phyloP scores from a whole-genome alignment of 1,139 yeast species.

The Geotrichum carabidarum region DNA sequence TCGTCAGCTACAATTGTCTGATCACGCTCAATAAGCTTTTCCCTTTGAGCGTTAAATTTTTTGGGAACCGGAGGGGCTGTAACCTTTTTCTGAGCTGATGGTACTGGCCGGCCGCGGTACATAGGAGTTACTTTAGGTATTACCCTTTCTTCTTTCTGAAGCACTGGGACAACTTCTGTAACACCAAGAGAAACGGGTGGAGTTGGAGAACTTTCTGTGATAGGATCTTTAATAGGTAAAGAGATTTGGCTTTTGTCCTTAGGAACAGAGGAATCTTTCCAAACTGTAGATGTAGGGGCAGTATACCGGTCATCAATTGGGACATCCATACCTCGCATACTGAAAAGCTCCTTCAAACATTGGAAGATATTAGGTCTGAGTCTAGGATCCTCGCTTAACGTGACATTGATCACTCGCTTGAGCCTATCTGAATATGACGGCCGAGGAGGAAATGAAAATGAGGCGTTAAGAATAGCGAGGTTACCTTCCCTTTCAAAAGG shows the following conservation, averaged over 20 bases:
- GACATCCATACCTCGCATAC: conserved; percentile 48
- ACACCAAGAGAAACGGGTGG: conserved; percentile 5
- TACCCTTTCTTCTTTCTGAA: conserved; percentile 1
- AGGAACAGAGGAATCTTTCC: conserved; percentile 21
- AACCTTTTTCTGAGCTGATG: background rate
- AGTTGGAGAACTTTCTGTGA: background rate
- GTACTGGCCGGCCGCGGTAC: conserved; percentile 19
- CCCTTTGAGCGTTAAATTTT: conserved; percentile 3
- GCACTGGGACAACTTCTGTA: conserved; percentile 1
- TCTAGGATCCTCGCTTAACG: conserved; percentile 73
- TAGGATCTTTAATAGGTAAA: conserved; percentile 6
- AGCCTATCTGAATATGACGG: conserved; percentile 41
- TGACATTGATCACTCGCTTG: conserved; percentile 56
- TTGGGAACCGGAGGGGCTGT: background rate
- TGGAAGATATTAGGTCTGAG: conserved; percentile 86
- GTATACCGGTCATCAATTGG: conserved; percentile 44
- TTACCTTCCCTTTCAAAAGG: conserved; percentile 82
- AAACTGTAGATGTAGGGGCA: conserved; percentile 17
- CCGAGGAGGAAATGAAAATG: conserved; percentile 51
- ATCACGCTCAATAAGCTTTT: conserved; percentile 13
- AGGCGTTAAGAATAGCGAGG: conserved; percentile 59
- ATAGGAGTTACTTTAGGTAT: conserved; percentile 17
- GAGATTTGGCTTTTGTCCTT: conserved; percentile 12
- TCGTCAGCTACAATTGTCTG: conserved; percentile 21
- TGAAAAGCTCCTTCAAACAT: conserved; percentile 63